phyloP scores from a whole-genome alignment of 2,329 filamentous ascomycete species.

The Penicillium polonicum region DNA sequence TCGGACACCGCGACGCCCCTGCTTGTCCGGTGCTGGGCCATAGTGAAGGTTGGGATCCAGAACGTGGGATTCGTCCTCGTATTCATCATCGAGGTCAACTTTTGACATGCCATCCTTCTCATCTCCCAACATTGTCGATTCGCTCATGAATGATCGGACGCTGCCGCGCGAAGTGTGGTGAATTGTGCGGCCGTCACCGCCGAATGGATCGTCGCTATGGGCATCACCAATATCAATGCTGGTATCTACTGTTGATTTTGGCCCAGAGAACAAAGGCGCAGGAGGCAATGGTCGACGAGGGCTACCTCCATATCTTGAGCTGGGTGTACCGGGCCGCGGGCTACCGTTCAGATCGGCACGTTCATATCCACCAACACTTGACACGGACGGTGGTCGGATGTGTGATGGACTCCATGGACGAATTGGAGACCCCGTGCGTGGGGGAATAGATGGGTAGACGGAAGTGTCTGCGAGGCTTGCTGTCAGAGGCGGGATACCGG shows the following conservation, averaged over 20 bases:
- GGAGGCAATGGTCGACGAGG: constrained; percentile 84
- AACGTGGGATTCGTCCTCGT: constrained; percentile 54
- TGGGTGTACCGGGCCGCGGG: constrained; percentile 85
- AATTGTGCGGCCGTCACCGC: constrained; percentile 41
- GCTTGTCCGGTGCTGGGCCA: constrained; percentile 80
- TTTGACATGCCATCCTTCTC: constrained; percentile 47
- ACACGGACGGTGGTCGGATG: constrained; percentile 65
- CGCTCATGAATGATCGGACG: constrained; percentile 61
- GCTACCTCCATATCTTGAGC: constrained; percentile 83
- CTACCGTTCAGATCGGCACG: constrained; percentile 85
- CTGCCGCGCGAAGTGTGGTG: constrained; percentile 55
- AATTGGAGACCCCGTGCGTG: constrained; percentile 42
- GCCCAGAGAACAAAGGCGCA: constrained; percentile 74
- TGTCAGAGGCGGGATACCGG: constrained; percentile 43
- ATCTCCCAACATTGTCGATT: constrained; percentile 59
- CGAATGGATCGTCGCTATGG: constrained; percentile 77
- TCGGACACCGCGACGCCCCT: constrained; percentile 82
- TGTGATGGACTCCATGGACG: constrained; percentile 60
- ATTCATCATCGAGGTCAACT: constrained; percentile 47
- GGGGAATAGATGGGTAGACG: constrained; percentile 37
- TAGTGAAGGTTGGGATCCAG: constrained; percentile 66
- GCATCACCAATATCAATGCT: constrained; percentile 55
- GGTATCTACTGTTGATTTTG: constrained; percentile 42
- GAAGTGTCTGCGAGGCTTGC: constrained; percentile 34
- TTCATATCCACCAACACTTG: constrained; percentile 72